Evolutionary conservation across 2,329 filamentous ascomycete species (phyloP).

Genomic region (Harringtonia aguacate): DNA sequence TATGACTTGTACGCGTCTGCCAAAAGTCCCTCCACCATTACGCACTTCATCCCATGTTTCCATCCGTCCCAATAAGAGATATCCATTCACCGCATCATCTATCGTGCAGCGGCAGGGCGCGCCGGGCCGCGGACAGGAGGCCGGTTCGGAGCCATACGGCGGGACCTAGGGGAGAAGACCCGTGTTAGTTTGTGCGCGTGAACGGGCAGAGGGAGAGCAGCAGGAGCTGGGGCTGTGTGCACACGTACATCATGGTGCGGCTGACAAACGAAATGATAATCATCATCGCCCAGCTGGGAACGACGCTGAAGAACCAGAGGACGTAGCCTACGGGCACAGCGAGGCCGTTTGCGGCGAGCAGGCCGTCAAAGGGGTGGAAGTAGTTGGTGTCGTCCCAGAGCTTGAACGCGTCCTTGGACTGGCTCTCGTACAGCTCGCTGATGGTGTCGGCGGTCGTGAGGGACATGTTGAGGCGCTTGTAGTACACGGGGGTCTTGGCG

Average conservation of each 20-base stretch:
- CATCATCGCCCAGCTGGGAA: slow-evolving; percentile 73
- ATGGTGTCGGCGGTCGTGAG: slow-evolving; percentile 55
- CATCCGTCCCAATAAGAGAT: too few relatives aligned
- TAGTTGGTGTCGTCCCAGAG: slow-evolving; percentile 49
- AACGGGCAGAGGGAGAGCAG: not conserved
- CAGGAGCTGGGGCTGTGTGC: too few relatives aligned
- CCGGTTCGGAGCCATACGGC: slow-evolving; percentile 1
- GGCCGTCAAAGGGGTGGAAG: slow-evolving; percentile 69
- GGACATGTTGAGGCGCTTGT: slow-evolving; percentile 58
- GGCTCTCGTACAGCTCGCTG: slow-evolving; percentile 44
- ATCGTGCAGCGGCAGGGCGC: too few relatives aligned
- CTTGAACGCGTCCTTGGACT: slow-evolving; percentile 26
- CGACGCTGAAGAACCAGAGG: slow-evolving; percentile 54
- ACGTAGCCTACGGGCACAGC: slow-evolving; percentile 55
- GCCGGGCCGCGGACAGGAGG: too few relatives aligned
- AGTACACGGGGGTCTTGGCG: slow-evolving; percentile 52
- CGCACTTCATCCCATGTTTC: too few relatives aligned
- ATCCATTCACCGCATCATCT: too few relatives aligned
- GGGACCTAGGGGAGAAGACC: slow-evolving; percentile 11
- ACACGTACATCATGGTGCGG: slow-evolving; percentile 63
- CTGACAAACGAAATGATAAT: slow-evolving; percentile 62
- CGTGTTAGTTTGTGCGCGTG: not conserved
- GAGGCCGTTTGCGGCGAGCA: slow-evolving; percentile 50
- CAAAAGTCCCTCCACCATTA: too few relatives aligned
- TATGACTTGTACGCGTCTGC: too few relatives aligned